Conservation (phyloP, 202 grass and related monocot genomes). For the Brachypodium distachyon region DNA sequence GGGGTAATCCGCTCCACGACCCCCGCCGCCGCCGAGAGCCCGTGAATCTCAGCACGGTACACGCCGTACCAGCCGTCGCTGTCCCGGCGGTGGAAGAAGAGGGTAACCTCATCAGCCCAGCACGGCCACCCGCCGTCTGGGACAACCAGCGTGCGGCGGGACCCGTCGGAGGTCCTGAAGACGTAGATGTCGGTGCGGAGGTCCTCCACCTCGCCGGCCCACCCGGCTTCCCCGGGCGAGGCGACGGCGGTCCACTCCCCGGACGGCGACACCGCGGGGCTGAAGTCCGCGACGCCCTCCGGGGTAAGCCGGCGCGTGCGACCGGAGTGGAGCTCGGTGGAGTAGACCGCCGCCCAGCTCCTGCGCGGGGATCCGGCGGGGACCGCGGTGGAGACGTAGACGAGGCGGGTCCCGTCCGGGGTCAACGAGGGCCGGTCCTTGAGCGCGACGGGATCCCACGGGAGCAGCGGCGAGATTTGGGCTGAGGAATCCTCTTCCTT, state of each 20-base stretch:
- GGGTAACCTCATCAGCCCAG: constrained; percentile 64
- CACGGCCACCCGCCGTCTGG: constrained; percentile 61
- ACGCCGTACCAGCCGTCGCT: constrained; percentile 68
- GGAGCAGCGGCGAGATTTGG: background rate
- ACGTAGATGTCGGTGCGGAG: constrained; percentile 64
- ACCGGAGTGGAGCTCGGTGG: constrained; percentile 28
- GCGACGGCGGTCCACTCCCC: constrained; percentile 75
- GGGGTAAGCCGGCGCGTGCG: constrained; percentile 45
- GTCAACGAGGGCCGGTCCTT: constrained; percentile 57
- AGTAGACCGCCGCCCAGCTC: constrained; percentile 77
- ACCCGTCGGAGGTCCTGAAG: constrained; percentile 60
- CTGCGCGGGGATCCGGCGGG: constrained; percentile 31
- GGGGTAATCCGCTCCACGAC: constrained; percentile 47
- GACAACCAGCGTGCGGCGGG: constrained; percentile 33
- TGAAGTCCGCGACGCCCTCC: constrained; percentile 47
- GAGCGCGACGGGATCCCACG: constrained; percentile 37
- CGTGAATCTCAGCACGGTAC: constrained; percentile 43
- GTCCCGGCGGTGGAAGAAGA: constrained; percentile 83
- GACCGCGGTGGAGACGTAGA: constrained; percentile 67
- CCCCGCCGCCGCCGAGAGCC: background rate
- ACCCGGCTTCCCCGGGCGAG: constrained; percentile 25
- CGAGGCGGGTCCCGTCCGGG: constrained; percentile 31
- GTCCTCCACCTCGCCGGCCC: constrained; percentile 70
- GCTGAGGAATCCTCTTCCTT: background rate
- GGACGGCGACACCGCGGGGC: constrained; percentile 74